Base-by-base conservation (phyloP, 257 asterid species). In the Solanum sitiens region DNA sequence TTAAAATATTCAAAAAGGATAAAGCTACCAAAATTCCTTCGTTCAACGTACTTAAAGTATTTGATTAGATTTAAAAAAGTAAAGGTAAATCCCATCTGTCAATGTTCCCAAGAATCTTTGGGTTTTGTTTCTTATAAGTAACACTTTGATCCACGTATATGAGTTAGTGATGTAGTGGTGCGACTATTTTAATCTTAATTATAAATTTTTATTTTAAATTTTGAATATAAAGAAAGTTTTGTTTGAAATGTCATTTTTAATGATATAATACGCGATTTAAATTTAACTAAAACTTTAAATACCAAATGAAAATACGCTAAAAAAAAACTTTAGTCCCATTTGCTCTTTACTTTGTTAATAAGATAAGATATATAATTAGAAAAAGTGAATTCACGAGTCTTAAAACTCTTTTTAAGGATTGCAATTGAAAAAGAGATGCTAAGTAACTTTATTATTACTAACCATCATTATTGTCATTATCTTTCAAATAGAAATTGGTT, bases 271-370 rank as follows among this genome's bases (percentile, higher is more conserved):
- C 1, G 4, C 1, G 0, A 56, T 56, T 0, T 18, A 1, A 7
- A 18, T 56, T 56, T 18, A 56, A 0, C 7, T 0, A 0, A 18
- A 0, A 2, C 1, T 18, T 18, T 2, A 0, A 18, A 18, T 0
- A 18, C 11, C 4, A 18, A 1, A 56, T 18, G 4, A 1, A 18
- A 53, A 6, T 7, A 37, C 7, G 39, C 39, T 1, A 53, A 44
- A 44, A 44, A 0, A 44, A 3, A 8, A 53, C 63, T 53, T 53
- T 42, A 63, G 10, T 14, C 65, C 37, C n/a, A 37, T 68, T 74
- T 74, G 20, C 53, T 37, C 50, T 74, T 72, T 74, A 11, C 82
- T 74, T 74, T 71, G 6, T 32, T 15, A 32, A 33, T 71, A 74
- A 74, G 82, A 73, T 73, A 20, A 20, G 82, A 37, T 74, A 74